Evolutionary conservation across 2,329 filamentous ascomycete species (phyloP).

Genomic region (Paecilomyces sp.): DNA sequence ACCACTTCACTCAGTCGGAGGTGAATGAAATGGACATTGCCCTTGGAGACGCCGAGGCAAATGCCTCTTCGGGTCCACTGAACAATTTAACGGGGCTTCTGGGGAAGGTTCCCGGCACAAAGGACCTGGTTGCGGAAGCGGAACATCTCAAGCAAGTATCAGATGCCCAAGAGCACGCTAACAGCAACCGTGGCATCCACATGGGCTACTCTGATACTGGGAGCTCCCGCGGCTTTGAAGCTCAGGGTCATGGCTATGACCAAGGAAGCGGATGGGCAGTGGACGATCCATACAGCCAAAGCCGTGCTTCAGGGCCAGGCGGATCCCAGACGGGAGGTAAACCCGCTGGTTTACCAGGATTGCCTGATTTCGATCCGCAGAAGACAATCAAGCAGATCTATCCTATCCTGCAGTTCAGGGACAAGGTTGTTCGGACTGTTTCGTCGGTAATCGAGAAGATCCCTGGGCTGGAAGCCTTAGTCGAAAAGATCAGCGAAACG

Average conservation of each 20-base stretch:
- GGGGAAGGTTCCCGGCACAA: constrained; percentile 66
- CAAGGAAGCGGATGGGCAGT: constrained; percentile 20
- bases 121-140: constrained; percentile 60
- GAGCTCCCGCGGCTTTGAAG: constrained; percentile 15
- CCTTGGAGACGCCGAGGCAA: constrained; percentile 59
- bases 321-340: constrained; percentile 9
- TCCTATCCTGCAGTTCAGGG: constrained; percentile 86
- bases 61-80: constrained; percentile 38
- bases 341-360: constrained; percentile 56
- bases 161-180: constrained; percentile 57
- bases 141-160: constrained; percentile 54
- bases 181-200: constrained; percentile 32
- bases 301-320: constrained; percentile 19
- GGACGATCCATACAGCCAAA: constrained; percentile 22
- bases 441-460: constrained; percentile 83
- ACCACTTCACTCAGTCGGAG: constrained; percentile 79
- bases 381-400: constrained; percentile 78
- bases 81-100: constrained; percentile 65
- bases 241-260: constrained; percentile 6
- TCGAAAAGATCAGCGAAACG: constrained; percentile 90
- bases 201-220: constrained; percentile 19
- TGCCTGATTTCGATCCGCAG: constrained; percentile 72
- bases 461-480: constrained; percentile 78
- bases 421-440: constrained; percentile 86
- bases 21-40: constrained; percentile 73